Base-by-base conservation (phyloP, 345 rosid genomes). In the Microcos paniculata region DNA sequence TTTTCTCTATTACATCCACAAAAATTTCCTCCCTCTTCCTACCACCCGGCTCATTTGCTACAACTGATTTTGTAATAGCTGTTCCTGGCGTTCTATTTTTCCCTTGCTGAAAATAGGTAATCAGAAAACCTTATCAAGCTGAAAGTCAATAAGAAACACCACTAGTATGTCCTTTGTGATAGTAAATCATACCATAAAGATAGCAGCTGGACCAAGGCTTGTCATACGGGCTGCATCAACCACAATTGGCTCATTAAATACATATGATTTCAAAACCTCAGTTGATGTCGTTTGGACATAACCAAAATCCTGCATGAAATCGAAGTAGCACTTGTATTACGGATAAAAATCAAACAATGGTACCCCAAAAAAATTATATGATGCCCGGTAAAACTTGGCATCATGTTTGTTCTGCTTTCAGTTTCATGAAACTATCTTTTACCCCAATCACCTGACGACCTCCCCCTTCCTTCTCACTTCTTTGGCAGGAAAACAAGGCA, bases 1-100 rank as follows among this genome's bases (percentile, higher is more conserved):
- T 84, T 84, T 88, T 88, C 80, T 86, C 90, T 4, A 88, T 88
- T 75, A 86, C 76, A 76, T 88, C 92, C 71, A 88, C 91, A 79
- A 88, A 88, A 43, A 84, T 88, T 79, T 86, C 90, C 81, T 86
- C 90, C 78, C 88, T 88, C 84, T 74, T 85, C 79, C 84, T 14
- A 40, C 88, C 86, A 4, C 83, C 86, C 42, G 88, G 85, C 78
- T 88, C 90, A 84, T 83, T 86, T 70, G 86, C 90, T 3, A 85
- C 80, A 73, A 85, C 86, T 49, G 91, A 86, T 73, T 88, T 88
- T 71, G 88, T 88, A 38, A 88, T 85, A 68, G 91, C 91, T 24
- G 85, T 85, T 46, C 90, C 90, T 19, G 88, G 90, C 90, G 86
- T 88, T 74, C 91, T 81, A 79, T 86, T 86, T 16, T 75, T 79